A percentile compares a stretch with the other conserved stretches of the same genome.
Evolutionary conservation across 345 rosid species (phyloP).

Genomic region (Salix caprea): DNA sequence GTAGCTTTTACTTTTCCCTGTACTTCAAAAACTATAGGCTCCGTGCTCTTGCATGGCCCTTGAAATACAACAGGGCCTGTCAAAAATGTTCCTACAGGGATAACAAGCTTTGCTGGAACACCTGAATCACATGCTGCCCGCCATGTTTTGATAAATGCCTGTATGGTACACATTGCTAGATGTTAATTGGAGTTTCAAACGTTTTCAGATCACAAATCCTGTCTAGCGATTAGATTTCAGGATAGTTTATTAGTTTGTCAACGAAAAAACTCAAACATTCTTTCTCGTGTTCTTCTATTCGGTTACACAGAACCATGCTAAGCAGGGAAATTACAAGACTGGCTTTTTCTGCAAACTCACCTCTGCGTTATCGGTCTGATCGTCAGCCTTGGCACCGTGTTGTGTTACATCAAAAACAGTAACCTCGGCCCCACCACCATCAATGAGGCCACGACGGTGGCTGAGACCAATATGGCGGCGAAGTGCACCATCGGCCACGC

Average conservation of each 20-base stretch:
- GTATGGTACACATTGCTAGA: neutral
- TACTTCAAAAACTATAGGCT: slow-evolving; percentile 34
- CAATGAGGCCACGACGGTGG: slow-evolving; percentile 26
- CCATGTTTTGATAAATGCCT: slow-evolving; percentile 60
- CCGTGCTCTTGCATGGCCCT: slow-evolving; percentile 50
- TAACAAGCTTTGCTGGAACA: slow-evolving; percentile 39
- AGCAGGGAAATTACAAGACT: too few relatives aligned
- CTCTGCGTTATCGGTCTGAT: slow-evolving; percentile 28
- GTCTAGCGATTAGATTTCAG: too few relatives aligned
- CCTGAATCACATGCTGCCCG: slow-evolving; percentile 38
- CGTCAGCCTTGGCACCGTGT: slow-evolving; percentile 45
- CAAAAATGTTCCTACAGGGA: slow-evolving; percentile 47
- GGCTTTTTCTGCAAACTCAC: slow-evolving; percentile 11
- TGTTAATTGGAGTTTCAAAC: too few relatives aligned
- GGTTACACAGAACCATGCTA: too few relatives aligned
- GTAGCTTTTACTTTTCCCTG: slow-evolving; percentile 45
- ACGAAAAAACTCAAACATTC: too few relatives aligned
- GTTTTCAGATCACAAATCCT: neutral
- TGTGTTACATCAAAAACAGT: slow-evolving; percentile 38
- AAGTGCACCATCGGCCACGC: slow-evolving; percentile 33
- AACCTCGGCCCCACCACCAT: slow-evolving; percentile 12
- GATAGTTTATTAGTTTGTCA: too few relatives aligned
- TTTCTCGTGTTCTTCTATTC: too few relatives aligned
- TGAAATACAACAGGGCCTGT: slow-evolving; percentile 41
- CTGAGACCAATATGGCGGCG: slow-evolving; percentile 1